These are phyloP conservation scores for Rhizoclosmatium sp. DNA, from an alignment of 192 early-diverging fungal genomes.

Conservation along the genomic window DNA sequence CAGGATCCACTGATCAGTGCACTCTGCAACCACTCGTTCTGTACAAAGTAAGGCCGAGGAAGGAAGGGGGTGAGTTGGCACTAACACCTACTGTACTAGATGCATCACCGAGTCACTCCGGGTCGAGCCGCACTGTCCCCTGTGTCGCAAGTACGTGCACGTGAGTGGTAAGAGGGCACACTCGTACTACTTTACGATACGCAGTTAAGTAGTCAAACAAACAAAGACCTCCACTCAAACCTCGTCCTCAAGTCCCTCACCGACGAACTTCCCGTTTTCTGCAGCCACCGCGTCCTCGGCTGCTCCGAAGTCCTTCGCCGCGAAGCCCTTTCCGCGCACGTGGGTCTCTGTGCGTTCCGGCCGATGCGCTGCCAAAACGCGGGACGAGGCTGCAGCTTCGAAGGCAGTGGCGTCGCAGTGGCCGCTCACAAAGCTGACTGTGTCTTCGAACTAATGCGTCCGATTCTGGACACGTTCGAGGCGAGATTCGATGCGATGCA, in stretches of 20 bases:
- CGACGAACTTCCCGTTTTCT: slow-evolving; percentile 62
- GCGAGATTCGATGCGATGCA: slow-evolving; percentile 1
- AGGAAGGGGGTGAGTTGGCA: not conserved
- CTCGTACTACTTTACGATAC: not conserved
- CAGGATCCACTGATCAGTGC: slow-evolving; percentile 65
- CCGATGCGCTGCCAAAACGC: slow-evolving; percentile 55
- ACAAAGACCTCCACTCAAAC: slow-evolving; percentile 65
- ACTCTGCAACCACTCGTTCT: slow-evolving; percentile 70
- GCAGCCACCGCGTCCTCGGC: slow-evolving; percentile 59
- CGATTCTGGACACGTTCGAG: slow-evolving; percentile 56
- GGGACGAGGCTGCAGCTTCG: slow-evolving; percentile 58
- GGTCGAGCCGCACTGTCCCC: slow-evolving; percentile 64
- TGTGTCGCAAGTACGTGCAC: slow-evolving; percentile 55
- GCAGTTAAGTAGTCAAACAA: not conserved
- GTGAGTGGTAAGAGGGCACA: slow-evolving; percentile 14
- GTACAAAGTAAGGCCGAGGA: slow-evolving; percentile 39
- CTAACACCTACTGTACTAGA: not conserved
- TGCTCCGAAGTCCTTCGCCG: slow-evolving; percentile 56
- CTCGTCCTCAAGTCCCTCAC: slow-evolving; percentile 60
- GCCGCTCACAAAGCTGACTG: slow-evolving; percentile 58
- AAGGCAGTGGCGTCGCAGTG: slow-evolving; percentile 35
- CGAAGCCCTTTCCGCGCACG: slow-evolving; percentile 59
- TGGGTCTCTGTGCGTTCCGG: slow-evolving; percentile 55
- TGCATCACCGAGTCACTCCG: slow-evolving; percentile 65
- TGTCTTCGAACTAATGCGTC: slow-evolving; percentile 59